Evolutionary conservation across 768 basidiomycete species (phyloP).

Genomic region (Leccinum olivaceopallidum): DNA sequence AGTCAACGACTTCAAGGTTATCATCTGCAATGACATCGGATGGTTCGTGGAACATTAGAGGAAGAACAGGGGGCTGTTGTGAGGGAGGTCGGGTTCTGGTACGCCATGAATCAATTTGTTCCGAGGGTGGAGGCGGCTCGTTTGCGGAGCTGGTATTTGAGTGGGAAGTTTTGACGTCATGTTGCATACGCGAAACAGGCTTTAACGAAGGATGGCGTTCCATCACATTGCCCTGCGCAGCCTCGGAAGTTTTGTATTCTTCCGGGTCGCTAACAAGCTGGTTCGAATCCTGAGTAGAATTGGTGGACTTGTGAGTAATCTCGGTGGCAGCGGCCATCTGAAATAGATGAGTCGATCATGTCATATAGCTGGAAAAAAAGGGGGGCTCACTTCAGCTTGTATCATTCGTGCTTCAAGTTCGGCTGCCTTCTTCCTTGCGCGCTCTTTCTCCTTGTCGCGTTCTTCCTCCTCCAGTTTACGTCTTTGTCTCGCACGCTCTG

Average conservation of each 20-base stretch:
- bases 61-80: conserved; percentile 33
- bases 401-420: conserved; percentile 73
- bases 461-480: conserved; percentile 83
- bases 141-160: conserved; percentile 14
- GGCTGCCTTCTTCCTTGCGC: conserved; percentile 77
- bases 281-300: conserved; percentile 19
- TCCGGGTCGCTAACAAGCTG: conserved; percentile 9
- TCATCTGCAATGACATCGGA: conserved; percentile 52
- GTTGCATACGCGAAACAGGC: conserved; percentile 27
- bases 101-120: conserved; percentile 67
- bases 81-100: conserved; percentile 39
- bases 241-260: conserved; percentile 6
- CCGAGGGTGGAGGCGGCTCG: conserved; percentile 29
- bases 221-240: conserved; percentile 15
- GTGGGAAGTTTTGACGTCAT: conserved; percentile 11
- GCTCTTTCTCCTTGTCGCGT: conserved; percentile 75
- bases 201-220: conserved; percentile 39
- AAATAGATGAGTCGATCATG: conserved; percentile 10
- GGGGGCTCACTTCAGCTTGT: conserved; percentile 21
- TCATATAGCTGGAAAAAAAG: conserved; percentile 6
- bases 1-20: conserved; percentile 79
- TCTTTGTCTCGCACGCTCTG: conserved; percentile 78
- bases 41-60: conserved; percentile 34
- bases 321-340: conserved; percentile 42
- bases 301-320: conserved; percentile 49